Evolutionary conservation across 371 early-diverging fungal genomes (phyloP), one percentile per base, ranked within the genome.

Genomic region (Mucor racemosus): DNA sequence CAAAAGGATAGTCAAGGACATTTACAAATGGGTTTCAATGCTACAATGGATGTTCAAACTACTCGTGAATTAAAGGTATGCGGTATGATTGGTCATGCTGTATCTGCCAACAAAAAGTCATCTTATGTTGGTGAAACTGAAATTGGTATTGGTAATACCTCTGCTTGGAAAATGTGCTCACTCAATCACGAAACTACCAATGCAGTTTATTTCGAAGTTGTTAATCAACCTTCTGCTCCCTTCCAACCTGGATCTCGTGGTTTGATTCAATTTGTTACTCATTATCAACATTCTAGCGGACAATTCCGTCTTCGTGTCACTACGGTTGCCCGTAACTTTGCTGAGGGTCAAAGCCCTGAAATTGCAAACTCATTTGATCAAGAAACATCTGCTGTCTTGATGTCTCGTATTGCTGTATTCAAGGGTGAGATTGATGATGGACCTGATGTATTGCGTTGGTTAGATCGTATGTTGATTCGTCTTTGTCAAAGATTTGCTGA

Each of bases 401-500:
- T 99, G 96, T 94, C 99, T 4, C 94, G 99, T 77, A 97, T 99
- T 67, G 97, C 98, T 5, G 94, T 94, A 13, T 95, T 95, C 84
- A 99, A 99, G 85, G 95, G 96, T 34, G 97, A 99, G 68, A 89
- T 95, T 64, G 99, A 99, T 73, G 99, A 99, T 81, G 97, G 96
- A 8, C 94, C 97, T 4, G 99, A 99, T 79, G 99, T 99, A 9
- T 82, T 99, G 69, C 87, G 99, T 64, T 99, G 99, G 96, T 82
- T 99, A 58, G 99, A 99, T 86, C 92, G 99, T 71, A 98, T 96
- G 93, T 82, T 99, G 54, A 99, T 99, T 69, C 91, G 99, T 5
- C 87, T 99, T 75, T 98, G 99, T 78, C 98, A 97, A 80, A 92
- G 93, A 69, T 98, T 97, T 81, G 99, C 96, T 7, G 96, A 94